Evolutionary conservation across 805 yeast species (phyloP).

Genomic region (Kuraishia capsulata): DNA sequence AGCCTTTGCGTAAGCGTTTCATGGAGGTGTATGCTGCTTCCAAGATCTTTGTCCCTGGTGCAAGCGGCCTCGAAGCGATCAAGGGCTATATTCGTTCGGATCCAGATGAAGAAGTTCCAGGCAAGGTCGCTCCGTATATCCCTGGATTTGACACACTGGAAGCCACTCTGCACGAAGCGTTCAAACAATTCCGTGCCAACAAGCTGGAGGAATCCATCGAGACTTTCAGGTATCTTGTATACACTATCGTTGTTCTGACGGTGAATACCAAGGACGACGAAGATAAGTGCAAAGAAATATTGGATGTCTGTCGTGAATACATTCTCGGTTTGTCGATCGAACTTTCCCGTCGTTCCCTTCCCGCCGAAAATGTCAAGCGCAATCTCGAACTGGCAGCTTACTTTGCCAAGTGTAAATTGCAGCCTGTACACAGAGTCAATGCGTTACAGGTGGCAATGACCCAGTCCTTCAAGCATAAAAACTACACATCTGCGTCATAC

Average conservation of each 20-base stretch:
- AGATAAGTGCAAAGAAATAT: constrained; percentile 59
- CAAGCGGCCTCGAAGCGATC: constrained; percentile 66
- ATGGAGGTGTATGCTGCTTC: constrained; percentile 76
- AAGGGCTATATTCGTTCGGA: constrained; percentile 60
- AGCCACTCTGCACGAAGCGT: constrained; percentile 59
- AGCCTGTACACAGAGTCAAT: constrained; percentile 73
- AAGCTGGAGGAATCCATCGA: constrained; percentile 75
- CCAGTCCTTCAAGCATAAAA: constrained; percentile 81
- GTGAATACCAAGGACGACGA: constrained; percentile 73
- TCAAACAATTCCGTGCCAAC: constrained; percentile 74
- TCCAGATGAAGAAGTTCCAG: constrained; percentile 42
- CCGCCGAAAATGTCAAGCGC: constrained; percentile 64
- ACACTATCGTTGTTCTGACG: constrained; percentile 61
- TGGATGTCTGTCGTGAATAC: constrained; percentile 77
- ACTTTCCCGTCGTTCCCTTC: constrained; percentile 75
- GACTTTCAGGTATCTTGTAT: constrained; percentile 70
- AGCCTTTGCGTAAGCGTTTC: constrained; percentile 78
- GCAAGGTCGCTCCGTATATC: constrained; percentile 52
- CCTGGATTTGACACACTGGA: constrained; percentile 68
- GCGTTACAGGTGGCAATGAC: constrained; percentile 95
- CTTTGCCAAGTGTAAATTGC: constrained; percentile 79
- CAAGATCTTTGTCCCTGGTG: constrained; percentile 66
- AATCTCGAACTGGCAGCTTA: constrained; percentile 93
- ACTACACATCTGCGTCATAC: constrained; percentile 78
- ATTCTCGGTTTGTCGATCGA: constrained; percentile 90